Conservation (phyloP, 805 yeast species). For the Myxozyma mucilagina region DNA sequence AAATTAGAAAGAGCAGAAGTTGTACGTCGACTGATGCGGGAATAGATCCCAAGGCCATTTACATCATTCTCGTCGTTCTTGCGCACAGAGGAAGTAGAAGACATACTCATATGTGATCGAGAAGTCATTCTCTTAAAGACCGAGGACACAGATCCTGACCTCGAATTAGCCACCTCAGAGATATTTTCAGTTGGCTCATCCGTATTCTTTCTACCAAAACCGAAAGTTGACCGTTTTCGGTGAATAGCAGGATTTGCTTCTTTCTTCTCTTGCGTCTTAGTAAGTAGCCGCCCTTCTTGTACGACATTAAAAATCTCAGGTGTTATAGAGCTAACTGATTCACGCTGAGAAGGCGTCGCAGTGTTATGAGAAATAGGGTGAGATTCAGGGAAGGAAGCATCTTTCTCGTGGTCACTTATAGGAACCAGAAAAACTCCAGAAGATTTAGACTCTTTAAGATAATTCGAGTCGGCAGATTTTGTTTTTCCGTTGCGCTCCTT, state of each 20-base stretch:
- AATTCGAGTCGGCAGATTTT: not conserved
- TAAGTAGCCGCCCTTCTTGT: not conserved
- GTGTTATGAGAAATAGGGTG: not conserved
- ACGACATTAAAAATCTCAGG: constrained; percentile 8
- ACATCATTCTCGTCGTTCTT: constrained; percentile 1
- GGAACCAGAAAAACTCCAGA: constrained; percentile 13
- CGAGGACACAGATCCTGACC: constrained; percentile 9
- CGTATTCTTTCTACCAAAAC: constrained; percentile 13
- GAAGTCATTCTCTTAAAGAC: constrained; percentile 15
- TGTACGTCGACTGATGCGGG: constrained; percentile 8
- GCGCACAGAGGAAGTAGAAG: not conserved
- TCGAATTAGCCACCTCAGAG: not conserved
- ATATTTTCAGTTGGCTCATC: constrained; percentile 2
- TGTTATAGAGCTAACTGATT: constrained; percentile 3
- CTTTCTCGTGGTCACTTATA: constrained; percentile 1
- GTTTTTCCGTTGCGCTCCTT: not conserved
- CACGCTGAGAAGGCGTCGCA: not conserved
- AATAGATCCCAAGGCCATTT: constrained; percentile 1
- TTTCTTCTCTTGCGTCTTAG: not conserved
- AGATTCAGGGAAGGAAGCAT: not conserved
- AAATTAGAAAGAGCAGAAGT: constrained; percentile 8
- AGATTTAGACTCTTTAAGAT: not conserved
- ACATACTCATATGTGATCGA: constrained; percentile 2
- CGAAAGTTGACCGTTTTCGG: constrained; percentile 8
- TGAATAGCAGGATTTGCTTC: not conserved